Evolutionary conservation across 441 rosid species (phyloP), one percentile per base, ranked within the genome.

Genomic region (Populus hybrid): DNA sequence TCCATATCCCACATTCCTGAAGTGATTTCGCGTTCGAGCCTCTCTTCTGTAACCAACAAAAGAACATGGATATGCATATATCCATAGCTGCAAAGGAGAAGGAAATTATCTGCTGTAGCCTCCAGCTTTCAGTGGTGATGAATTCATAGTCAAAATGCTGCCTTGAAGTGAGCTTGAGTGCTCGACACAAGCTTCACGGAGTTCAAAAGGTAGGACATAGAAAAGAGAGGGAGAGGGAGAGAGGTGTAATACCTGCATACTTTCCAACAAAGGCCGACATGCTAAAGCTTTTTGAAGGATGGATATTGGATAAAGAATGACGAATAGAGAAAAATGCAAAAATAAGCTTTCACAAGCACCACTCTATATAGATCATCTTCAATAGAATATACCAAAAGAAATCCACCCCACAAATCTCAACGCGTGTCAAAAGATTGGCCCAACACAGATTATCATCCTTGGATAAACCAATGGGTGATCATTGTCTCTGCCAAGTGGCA

Each of bases 231-330:
- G 32, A 40, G 73, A 68, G 64, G 10, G 64, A 8, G 64, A n/a
- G 65, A 0, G 65, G 65, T n/a, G 65, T 9, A 61, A 40, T 84
- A 94, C 96, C 98, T 87, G 94, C 90, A 79, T 92, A 90, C 82
- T 91, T 90, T 80, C 98, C 95, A 34, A 90, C 89, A 83, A 90
- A 94, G 83, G 95, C 98, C 80, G 97, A 90, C 98, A 90, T 94
- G 86, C 83, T 74, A 24, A 74, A 74, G 76, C 69, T 66, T 46
- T 64, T 70, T 10, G 18, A 61, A 76, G 72, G 35, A 75, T 3
- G 72, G 30, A 10, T 63, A 4, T 6, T 10, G 73, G 73, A 68
- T 64, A 72, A 74, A 6, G 72, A 54, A 35, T 65, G 82, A 81
- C 32, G 46, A 65, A 78, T 32, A 67, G 84, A 73, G 65, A 79